Conservation (phyloP, 345 rosid genomes). For the Populus davidiana region DNA sequence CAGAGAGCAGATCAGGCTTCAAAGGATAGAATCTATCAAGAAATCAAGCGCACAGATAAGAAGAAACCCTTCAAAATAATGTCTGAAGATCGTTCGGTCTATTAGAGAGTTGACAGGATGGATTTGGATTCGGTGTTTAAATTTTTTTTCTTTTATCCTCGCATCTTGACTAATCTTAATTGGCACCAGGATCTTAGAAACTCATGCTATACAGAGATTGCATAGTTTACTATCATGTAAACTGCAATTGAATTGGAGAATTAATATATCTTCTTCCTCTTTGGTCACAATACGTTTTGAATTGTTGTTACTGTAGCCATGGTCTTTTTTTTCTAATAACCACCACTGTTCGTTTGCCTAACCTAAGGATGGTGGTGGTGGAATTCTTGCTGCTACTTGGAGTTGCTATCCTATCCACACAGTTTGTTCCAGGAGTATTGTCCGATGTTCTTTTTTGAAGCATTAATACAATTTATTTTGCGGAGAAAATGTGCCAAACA, state of each 20-base stretch:
- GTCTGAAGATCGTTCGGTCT: neutral
- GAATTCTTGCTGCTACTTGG: neutral
- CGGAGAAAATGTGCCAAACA: neutral
- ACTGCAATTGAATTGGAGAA: slow-evolving; percentile 14
- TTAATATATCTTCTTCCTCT: neutral
- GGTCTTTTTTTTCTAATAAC: neutral
- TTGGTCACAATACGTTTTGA: neutral
- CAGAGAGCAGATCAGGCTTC: slow-evolving; percentile 98
- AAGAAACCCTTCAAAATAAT: slow-evolving; percentile 14
- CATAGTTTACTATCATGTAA: slow-evolving; percentile 12
- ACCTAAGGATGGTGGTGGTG: neutral
- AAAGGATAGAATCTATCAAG: slow-evolving; percentile 84
- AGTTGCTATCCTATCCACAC: neutral
- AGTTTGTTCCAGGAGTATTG: neutral
- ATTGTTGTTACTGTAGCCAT: neutral
- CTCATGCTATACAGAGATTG: slow-evolving; percentile 24
- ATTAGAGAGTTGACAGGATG: neutral
- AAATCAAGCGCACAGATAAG: slow-evolving; percentile 17
- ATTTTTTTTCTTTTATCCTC: neutral
- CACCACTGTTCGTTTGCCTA: neutral
- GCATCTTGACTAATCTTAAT: slow-evolving; percentile 3
- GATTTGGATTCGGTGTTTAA: slow-evolving; percentile 7
- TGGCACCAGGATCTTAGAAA: neutral
- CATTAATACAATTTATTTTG: neutral
- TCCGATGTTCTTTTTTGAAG: neutral